Evolutionary conservation across 2,329 filamentous ascomycete species (phyloP), one percentile per base, ranked within the genome.

Genomic region (Paraconiothyrium brasiliense): DNA sequence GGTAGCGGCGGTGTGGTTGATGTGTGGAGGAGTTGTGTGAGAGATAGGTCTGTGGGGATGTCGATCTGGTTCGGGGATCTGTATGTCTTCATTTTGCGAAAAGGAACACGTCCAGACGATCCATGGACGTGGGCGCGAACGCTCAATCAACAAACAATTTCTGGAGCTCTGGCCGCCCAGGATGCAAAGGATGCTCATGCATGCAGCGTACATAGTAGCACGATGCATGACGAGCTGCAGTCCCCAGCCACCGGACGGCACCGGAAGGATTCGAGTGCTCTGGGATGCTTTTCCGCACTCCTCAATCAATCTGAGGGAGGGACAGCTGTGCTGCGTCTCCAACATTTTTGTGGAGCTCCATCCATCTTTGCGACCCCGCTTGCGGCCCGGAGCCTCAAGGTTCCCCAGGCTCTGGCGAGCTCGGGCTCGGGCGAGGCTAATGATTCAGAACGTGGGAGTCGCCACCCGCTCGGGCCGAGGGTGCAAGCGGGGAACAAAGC

Each of bases 1-100:
- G 79, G 78, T 1, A 83, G 66, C 2, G 71, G 59, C 1, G 76
- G 62, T 13, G 48, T 71, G 7, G 77, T 78, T 11, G 71, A 69
- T 4, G 60, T 64, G 61, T 83, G 80, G 49, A 84, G 76, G 30
- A 84, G 75, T 62, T 83, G 74, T 5, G 81, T 83, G 49, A 83
- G 75, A 60, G 81, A 83, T 34, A 79, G 69, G 64, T 81, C 75
- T 13, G 61, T 68, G 1, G 82, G 81, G 57, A 83, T 69, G 48
- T 48, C 10, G 41, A 70, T 63, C 44, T 60, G 54, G 11, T 16
- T 54, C 4, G 37, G 50, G 20, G 63, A 58, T 24, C 49, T 57
- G 61, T 71, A 71, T 9, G 61, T 64, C 37, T 54, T 61, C 68
- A 70, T 70, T 9, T 6, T 62, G 58, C 2, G 24, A 16, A 9